phyloP scores from a whole-genome alignment of 495 filamentous ascomycete genomes.

The Amphirosellinia nigrospora region DNA sequence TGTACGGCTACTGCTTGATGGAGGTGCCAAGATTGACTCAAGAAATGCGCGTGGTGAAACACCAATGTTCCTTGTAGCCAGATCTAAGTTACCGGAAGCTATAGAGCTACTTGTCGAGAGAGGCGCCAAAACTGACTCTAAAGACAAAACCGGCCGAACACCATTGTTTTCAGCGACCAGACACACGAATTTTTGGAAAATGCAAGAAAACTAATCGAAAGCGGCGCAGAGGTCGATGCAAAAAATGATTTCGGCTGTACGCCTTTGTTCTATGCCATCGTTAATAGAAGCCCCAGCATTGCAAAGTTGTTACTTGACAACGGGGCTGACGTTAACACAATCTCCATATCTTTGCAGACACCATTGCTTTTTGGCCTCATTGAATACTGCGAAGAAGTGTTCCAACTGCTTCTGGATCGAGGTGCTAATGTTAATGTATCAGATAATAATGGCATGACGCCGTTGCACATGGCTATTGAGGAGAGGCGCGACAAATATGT shows the following conservation, averaged over 20 bases:
- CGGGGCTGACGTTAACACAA: background rate
- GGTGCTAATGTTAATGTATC: background rate
- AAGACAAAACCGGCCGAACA: background rate
- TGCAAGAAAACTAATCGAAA: no score
- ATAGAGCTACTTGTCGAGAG: background rate
- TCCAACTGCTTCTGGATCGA: background rate
- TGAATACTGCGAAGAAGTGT: no score
- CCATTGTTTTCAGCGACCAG: background rate
- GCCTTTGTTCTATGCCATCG: no score
- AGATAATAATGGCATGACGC: background rate
- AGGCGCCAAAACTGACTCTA: background rate
- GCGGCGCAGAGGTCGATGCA: no score
- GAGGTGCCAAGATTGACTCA: conserved; percentile 8
- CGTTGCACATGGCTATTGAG: background rate
- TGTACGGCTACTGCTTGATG: background rate
- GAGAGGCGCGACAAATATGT: no score
- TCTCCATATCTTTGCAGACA: background rate
- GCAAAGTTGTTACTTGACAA: background rate
- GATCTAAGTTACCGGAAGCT: background rate
- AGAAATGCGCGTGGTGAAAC: background rate
- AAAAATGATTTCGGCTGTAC: no score
- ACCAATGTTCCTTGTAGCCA: background rate
- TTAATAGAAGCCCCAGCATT: no score
- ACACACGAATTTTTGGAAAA: no score
- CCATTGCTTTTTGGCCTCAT: background rate